Conservation (phyloP, 1,284 basidiomycete species). For the Austropuccinia psidii region DNA sequence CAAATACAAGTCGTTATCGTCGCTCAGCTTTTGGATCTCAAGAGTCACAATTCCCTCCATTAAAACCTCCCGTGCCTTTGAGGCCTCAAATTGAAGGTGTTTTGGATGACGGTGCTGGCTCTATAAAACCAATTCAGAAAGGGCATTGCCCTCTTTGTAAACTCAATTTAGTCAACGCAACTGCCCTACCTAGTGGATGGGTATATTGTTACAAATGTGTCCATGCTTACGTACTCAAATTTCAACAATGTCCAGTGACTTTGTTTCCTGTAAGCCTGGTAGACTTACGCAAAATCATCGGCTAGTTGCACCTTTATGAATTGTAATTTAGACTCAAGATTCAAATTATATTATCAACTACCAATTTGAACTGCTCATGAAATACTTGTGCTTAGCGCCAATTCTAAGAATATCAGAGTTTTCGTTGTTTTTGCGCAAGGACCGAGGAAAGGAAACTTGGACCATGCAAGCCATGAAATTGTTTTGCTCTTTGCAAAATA, state of each 20-base stretch:
- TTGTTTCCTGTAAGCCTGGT: slow-evolving; percentile 13
- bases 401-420: too few species aligned
- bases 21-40: slow-evolving; percentile 50
- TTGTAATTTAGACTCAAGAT: too few species aligned
- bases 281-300: slow-evolving; percentile 30
- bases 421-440: too few species aligned
- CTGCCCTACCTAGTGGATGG: slow-evolving; percentile 82
- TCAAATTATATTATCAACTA: too few species aligned
- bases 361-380: too few species aligned
- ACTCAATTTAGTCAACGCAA: slow-evolving; percentile 71
- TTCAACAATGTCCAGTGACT: slow-evolving; percentile 78
- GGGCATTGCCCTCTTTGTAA: slow-evolving; percentile 78
- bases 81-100: slow-evolving; percentile 63
- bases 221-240: slow-evolving; percentile 69
- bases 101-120: slow-evolving; percentile 40
- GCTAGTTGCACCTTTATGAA: too few species aligned
- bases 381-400: too few species aligned
- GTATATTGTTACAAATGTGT: slow-evolving; percentile 94
- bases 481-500: too few species aligned
- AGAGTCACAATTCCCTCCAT: slow-evolving; percentile 41
- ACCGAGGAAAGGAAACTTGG: too few species aligned
- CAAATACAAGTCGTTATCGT: slow-evolving; percentile 51
- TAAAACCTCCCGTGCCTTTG: slow-evolving; percentile 67
- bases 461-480: too few species aligned
- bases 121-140: slow-evolving; percentile 58